Conservation (phyloP, 148 eudicot species). For the Pouteria glomerata region DNA sequence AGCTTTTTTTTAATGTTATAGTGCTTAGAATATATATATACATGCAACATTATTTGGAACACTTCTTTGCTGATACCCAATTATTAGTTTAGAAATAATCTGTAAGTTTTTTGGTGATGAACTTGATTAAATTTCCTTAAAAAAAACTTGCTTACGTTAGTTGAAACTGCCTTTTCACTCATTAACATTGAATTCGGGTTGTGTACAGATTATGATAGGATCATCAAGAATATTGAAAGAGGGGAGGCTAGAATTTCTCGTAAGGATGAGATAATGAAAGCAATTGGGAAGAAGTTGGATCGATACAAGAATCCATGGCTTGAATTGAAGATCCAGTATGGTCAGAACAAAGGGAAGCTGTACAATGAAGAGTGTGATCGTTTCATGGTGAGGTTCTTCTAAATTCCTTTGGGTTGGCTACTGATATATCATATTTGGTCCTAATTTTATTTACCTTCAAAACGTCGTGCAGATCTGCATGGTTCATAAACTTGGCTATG, state of each 20-base stretch:
- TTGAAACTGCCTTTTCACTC: background rate
- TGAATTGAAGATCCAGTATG: slow-evolving; percentile 93
- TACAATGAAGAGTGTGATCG: slow-evolving; percentile 99
- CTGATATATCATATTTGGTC: background rate
- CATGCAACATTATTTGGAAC: no score
- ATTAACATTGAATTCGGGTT: background rate
- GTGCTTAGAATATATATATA: no score
- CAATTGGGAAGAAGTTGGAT: slow-evolving; percentile 92
- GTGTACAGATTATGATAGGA: slow-evolving; percentile 80
- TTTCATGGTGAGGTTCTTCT: slow-evolving; percentile 62
- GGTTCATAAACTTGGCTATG: slow-evolving; percentile 97
- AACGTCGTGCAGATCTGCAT: slow-evolving; percentile 65
- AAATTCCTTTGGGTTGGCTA: background rate
- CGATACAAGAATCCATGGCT: slow-evolving; percentile 97
- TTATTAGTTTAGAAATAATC: no score
- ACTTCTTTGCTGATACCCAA: no score
- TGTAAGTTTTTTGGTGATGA: background rate
- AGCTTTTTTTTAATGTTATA: no score
- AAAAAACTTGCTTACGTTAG: background rate
- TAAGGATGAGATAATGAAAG: slow-evolving; percentile 97
- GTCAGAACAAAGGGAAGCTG: slow-evolving; percentile 98
- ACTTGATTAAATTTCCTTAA: no score
- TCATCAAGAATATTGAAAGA: slow-evolving; percentile 92
- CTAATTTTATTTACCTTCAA: background rate
- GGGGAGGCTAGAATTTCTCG: slow-evolving; percentile 98